Evolutionary conservation across 805 yeast genomes (phyloP), one percentile per base, ranked within the genome.

Genomic region (Ogataea minuta): DNA sequence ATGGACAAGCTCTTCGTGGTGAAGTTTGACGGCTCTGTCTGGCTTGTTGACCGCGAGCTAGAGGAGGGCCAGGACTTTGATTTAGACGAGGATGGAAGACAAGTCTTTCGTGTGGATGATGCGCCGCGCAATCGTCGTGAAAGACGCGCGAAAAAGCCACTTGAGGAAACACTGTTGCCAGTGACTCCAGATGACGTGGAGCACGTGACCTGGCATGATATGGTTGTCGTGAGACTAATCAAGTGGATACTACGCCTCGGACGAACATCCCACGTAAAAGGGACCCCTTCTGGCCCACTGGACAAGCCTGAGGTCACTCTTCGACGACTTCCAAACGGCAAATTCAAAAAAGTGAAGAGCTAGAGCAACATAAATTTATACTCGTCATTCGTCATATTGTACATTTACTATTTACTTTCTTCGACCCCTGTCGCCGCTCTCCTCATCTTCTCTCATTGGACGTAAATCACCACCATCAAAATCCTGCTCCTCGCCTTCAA

Each of bases 291-390:
- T 8, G n/a, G 20, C n/a, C 25, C 26, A 11, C 26, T n/a, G n/a
- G 39, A 20, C 29, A 13, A 13, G 38, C 21, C 16, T 17, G 36
- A 70, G 41, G 13, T 19, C 1, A 31, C 35, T 9, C 74, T 68
- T 46, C 57, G 65, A 31, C 76, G 68, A 34, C 63, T 80, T 43
- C 82, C 83, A 8, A 80, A 79, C 52, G 86, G 86, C 1, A 79
- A 79, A 53, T 75, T 76, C 9, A 39, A 39, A 23, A 39, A 39
- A 30, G 31, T 33, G 8, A 34, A 26, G 28, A 15, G 23, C 19
- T 15, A 29, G 25, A 27, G 14, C 20, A 20, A 6, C 15, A 9
- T 12, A 31, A 13, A 20, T 19, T 19, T 19, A 19, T 19, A 19
- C 13, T 27, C 10, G 10, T 14, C 15, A 9, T n/a, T 39, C 43